Conservation (phyloP, 2,329 filamentous ascomycete genomes). For the Microdochium trichocladiopsis region DNA sequence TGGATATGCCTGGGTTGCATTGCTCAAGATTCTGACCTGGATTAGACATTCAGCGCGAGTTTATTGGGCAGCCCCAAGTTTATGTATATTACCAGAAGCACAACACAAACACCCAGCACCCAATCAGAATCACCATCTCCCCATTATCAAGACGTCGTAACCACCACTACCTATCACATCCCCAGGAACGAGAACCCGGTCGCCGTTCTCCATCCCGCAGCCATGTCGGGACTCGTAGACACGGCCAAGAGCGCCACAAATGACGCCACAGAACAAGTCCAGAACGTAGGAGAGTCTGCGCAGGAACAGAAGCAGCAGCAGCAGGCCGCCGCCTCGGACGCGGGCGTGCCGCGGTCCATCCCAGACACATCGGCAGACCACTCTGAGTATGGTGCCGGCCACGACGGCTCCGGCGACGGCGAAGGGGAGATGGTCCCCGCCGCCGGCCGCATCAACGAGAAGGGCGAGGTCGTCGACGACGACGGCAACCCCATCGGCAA, state of each 20-base stretch:
- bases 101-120: slow-evolving; percentile 1
- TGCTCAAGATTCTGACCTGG: neutral
- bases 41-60: neutral
- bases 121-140: slow-evolving; percentile 6
- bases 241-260: slow-evolving; percentile 11
- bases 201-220: slow-evolving; percentile 15
- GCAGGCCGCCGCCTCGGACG: neutral
- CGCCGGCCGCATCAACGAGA: slow-evolving; percentile 37
- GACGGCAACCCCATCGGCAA: slow-evolving; percentile 40
- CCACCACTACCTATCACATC: slow-evolving; percentile 11
- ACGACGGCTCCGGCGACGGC: slow-evolving; percentile 12
- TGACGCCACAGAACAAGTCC: slow-evolving; percentile 6
- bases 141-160: slow-evolving; percentile 6
- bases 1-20: neutral
- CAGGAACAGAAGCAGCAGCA: too few relatives aligned
- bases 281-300: neutral
- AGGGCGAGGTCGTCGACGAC: slow-evolving; percentile 49
- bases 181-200: slow-evolving; percentile 10
- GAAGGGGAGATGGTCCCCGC: slow-evolving; percentile 26
- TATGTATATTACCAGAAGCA: neutral
- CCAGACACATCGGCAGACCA: slow-evolving; percentile 7
- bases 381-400: slow-evolving; percentile 10
- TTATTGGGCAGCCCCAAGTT: neutral
- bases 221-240: slow-evolving; percentile 19
- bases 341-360: slow-evolving; percentile 15